Conservation (phyloP, 495 filamentous ascomycete genomes). For the Penicillium psychrofluorescens region DNA sequence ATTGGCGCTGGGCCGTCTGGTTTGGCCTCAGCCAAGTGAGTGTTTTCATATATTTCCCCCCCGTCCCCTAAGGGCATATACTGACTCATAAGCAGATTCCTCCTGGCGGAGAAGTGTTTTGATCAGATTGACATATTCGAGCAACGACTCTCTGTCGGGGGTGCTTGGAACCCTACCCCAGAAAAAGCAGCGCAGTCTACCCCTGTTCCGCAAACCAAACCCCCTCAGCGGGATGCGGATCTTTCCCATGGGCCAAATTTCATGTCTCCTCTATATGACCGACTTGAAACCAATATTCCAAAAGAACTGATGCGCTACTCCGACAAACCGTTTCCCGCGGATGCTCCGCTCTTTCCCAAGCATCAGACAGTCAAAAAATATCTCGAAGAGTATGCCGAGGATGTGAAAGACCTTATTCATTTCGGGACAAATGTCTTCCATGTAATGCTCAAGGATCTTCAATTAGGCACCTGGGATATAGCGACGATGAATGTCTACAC, state of each 20-base stretch:
- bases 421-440: slow-evolving; percentile 54
- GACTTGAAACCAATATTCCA: slow-evolving; percentile 81
- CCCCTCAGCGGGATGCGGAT: slow-evolving; percentile 37
- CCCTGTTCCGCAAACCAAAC: slow-evolving; percentile 35
- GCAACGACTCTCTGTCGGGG: slow-evolving; percentile 66
- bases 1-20: slow-evolving; percentile 43
- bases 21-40: slow-evolving; percentile 36
- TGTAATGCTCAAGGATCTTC: slow-evolving; percentile 23
- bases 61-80: not conserved
- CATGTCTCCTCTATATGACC: slow-evolving; percentile 73
- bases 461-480: slow-evolving; percentile 44
- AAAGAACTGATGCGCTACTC: slow-evolving; percentile 74
- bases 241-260: slow-evolving; percentile 33
- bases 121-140: slow-evolving; percentile 71
- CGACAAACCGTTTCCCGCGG: slow-evolving; percentile 55
- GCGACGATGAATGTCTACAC: slow-evolving; percentile 42
- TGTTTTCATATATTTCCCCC: not conserved
- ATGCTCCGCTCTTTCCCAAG: slow-evolving; percentile 64
- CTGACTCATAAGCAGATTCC: slow-evolving; percentile 44
- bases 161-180: slow-evolving; percentile 68
- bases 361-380: slow-evolving; percentile 64
- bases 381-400: slow-evolving; percentile 62
- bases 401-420: slow-evolving; percentile 46
- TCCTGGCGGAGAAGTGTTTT: slow-evolving; percentile 67
- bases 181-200: slow-evolving; percentile 20